These are phyloP conservation scores for Cyberlindnera maritima DNA, from an alignment of 805 yeast genomes.

Conservation along the genomic window DNA sequence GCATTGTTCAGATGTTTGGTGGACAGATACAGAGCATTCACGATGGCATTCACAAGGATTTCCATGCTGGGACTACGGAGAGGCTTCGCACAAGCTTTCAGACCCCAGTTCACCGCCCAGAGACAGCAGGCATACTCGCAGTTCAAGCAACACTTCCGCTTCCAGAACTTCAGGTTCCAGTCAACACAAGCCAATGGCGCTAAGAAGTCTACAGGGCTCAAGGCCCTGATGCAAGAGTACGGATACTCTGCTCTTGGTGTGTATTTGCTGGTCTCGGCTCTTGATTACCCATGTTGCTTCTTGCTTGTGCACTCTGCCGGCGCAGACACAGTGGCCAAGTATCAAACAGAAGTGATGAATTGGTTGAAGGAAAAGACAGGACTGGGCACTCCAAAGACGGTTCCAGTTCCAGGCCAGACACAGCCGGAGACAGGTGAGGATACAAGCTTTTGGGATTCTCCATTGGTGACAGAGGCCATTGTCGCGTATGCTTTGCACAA, in stretches of 20 bases:
- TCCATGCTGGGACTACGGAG: slow-evolving; percentile 11
- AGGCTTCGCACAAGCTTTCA: slow-evolving; percentile 2
- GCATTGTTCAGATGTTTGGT: too few species aligned
- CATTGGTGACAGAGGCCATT: slow-evolving; percentile 77
- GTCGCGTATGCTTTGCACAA: slow-evolving; percentile 94
- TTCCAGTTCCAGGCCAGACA: slow-evolving; percentile 18
- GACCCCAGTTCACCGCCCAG: slow-evolving; percentile 6
- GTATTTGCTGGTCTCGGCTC: slow-evolving; percentile 64
- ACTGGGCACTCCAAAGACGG: slow-evolving; percentile 33
- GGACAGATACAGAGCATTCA: too few species aligned
- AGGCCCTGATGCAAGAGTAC: slow-evolving; percentile 73
- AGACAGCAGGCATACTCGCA: slow-evolving; percentile 8
- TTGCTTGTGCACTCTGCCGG: slow-evolving; percentile 83
- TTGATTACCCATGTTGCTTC: slow-evolving; percentile 85
- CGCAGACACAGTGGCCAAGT: slow-evolving; percentile 69
- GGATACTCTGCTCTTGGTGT: slow-evolving; percentile 92
- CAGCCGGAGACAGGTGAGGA: slow-evolving; percentile 11
- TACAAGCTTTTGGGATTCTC: slow-evolving; percentile 27
- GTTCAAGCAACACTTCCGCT: slow-evolving; percentile 7
- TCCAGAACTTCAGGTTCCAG: slow-evolving; percentile 12
- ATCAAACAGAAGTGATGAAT: slow-evolving; percentile 60
- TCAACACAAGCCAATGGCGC: slow-evolving; percentile 7
- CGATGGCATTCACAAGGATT: not conserved
- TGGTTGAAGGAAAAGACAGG: slow-evolving; percentile 47
- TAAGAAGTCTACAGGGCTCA: slow-evolving; percentile 35